Percentiles rank a stretch among this genome's conserved stretches.
Conservation (phyloP, 2,329 filamentous ascomycete species). For the Fonsecaea nubica region DNA sequence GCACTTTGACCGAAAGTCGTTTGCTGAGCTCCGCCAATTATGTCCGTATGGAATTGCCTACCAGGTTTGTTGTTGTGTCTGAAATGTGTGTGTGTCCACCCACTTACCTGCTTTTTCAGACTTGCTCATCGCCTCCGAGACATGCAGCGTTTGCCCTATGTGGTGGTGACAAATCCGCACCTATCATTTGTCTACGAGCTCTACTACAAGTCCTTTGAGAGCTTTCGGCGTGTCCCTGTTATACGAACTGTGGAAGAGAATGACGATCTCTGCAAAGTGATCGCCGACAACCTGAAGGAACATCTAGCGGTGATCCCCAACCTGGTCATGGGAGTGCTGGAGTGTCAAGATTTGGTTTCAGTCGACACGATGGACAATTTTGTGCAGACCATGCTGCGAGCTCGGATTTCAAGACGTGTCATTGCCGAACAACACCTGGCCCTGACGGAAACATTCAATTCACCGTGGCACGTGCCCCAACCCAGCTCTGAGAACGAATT, state of each 20-base stretch:
- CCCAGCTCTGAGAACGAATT: constrained; percentile 79
- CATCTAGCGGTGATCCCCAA: constrained; percentile 94
- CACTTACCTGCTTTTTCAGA: constrained; percentile 52
- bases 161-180: constrained; percentile 93
- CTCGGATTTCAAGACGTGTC: constrained; percentile 90
- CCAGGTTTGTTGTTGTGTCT: constrained; percentile 60
- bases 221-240: constrained; percentile 81
- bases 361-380: constrained; percentile 85
- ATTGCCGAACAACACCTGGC: constrained; percentile 98
- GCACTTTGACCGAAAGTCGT: constrained; percentile 86
- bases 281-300: constrained; percentile 79
- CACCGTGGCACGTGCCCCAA: constrained; percentile 85
- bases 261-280: constrained; percentile 79
- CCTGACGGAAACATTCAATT: constrained; percentile 90
- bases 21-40: constrained; percentile 96
- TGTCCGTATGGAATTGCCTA: constrained; percentile 91
- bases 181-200: constrained; percentile 95
- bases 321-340: constrained; percentile 89
- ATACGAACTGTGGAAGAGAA: constrained; percentile 89
- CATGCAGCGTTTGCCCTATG: constrained; percentile 95
- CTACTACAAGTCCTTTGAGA: constrained; percentile 96
- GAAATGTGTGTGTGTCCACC: background rate
- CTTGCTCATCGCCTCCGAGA: constrained; percentile 93
- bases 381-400: constrained; percentile 91
- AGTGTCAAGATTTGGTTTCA: constrained; percentile 83